Evolutionary conservation across 257 asterid genomes (phyloP), one percentile per base, ranked within the genome.

Genomic region (Gardenia jasminoides): DNA sequence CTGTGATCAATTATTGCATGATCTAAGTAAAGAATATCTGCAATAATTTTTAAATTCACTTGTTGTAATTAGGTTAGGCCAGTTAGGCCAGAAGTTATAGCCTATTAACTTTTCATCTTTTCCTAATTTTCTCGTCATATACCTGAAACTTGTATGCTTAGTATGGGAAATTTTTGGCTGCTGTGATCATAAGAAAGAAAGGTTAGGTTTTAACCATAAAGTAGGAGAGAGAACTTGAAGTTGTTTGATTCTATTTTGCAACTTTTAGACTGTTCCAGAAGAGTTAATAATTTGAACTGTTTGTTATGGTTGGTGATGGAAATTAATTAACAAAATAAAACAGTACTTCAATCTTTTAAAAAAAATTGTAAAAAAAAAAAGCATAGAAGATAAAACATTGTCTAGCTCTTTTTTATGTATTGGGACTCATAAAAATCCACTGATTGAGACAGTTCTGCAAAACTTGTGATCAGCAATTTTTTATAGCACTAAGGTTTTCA

Each of bases 381-480:
- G 0, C 8, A n/a, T 48, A 4, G 1, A 8, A 28, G 47, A 44
- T n/a, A n/a, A 65, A 76, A 41, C 70, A 3, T n/a, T 2, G 13
- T 39, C n/a, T 47, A 2, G 19, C 20, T 72, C 67, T 43, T 58
- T 58, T 84, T 84, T 72, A 10, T 47, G 13, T 48, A 13, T n/a
- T n/a, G 54, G 50, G 48, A 66, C 58, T 67, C 67, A 67, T 41
- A 50, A 39, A n/a, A 17, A 50, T 48, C 7, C 24, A 16, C 24
- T 52, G 59, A 52, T 52, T 28, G 81, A 78, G 78, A 82, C 85
- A 48, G 39, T 71, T 41, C 19, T 28, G 54, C 75, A 75, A 41
- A 82, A 17, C 26, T 46, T 52, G 67, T 47, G 52, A 70, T 71
- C 67, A 50, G 24, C 7, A 52, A 15, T 1, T 52, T 19, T 64